Percentiles rank a stretch among this genome's conserved stretches.
Evolutionary conservation across 2,329 filamentous ascomycete species (phyloP).

Genomic region (Aspergillus luchuensis): DNA sequence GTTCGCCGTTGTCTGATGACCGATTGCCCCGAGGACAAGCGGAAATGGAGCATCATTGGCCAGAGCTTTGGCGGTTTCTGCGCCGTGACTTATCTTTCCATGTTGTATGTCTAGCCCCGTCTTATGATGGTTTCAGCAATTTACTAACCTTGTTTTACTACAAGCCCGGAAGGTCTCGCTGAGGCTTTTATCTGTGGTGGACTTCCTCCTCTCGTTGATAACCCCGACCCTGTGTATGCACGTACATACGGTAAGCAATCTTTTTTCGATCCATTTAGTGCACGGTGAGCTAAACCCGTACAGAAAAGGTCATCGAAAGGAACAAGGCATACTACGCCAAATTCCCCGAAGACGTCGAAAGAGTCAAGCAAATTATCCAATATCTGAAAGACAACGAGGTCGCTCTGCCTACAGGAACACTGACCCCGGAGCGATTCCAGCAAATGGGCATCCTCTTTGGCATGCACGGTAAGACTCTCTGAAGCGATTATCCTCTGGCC

Average conservation of each 20-base stretch:
- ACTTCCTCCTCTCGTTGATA: slow-evolving; percentile 72
- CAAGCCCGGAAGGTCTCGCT: slow-evolving; percentile 69
- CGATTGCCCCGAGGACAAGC: slow-evolving; percentile 67
- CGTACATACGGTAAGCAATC: slow-evolving; percentile 59
- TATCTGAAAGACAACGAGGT: slow-evolving; percentile 66
- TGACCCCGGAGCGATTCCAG: slow-evolving; percentile 75
- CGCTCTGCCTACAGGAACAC: slow-evolving; percentile 66
- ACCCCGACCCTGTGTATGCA: slow-evolving; percentile 73
- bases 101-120: slow-evolving; percentile 51
- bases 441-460: slow-evolving; percentile 79
- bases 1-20: slow-evolving; percentile 73
- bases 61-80: slow-evolving; percentile 94
- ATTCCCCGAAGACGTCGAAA: slow-evolving; percentile 75
- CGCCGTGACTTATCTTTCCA: slow-evolving; percentile 77
- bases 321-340: slow-evolving; percentile 82
- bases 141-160: not conserved
- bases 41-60: slow-evolving; percentile 82
- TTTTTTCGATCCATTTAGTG: not conserved
- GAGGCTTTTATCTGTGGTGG: slow-evolving; percentile 87
- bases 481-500: not conserved
- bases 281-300: slow-evolving; percentile 17
- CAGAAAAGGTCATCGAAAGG: slow-evolving; percentile 65
- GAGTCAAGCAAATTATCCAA: slow-evolving; percentile 66
- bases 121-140: not conserved
- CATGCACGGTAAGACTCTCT: slow-evolving; percentile 58